These are phyloP conservation scores for Cercospora beticola DNA, from an alignment of 2,329 filamentous ascomycete genomes.

Conservation along the genomic window DNA sequence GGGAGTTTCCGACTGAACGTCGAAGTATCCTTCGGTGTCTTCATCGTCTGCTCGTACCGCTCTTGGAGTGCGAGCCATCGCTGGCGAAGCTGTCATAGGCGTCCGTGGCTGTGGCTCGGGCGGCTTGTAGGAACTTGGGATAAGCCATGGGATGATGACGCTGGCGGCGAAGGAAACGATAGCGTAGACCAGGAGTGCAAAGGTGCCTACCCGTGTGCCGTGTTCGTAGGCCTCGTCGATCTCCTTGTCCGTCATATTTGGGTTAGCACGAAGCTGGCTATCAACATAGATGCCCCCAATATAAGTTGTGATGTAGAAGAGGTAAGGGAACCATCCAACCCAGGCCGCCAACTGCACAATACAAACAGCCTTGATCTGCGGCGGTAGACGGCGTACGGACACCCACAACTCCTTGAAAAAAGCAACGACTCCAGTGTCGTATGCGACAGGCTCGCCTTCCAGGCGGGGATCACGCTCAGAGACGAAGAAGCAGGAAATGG, in stretches of 20 bases:
- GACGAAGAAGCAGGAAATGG: conserved; percentile 68
- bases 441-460: conserved; percentile 62
- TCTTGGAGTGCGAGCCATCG: conserved; percentile 30
- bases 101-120: conserved; percentile 41
- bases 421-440: conserved; percentile 64
- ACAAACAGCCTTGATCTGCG: conserved; percentile 87
- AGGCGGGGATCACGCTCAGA: conserved; percentile 76
- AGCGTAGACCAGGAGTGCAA: conserved; percentile 85
- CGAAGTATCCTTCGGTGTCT: conserved; percentile 10
- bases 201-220: conserved; percentile 82
- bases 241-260: conserved; percentile 71
- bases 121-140: conserved; percentile 71
- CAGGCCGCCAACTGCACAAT: conserved; percentile 94
- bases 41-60: conserved; percentile 2
- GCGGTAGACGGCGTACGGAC: conserved; percentile 75
- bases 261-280: conserved; percentile 73
- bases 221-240: conserved; percentile 79
- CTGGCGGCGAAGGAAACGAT: conserved; percentile 80
- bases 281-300: conserved; percentile 91
- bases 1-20: neutral
- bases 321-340: conserved; percentile 97
- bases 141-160: conserved; percentile 79
- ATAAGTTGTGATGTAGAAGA: conserved; percentile 93
- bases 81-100: conserved; percentile 40
- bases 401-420: conserved; percentile 79